Evolutionary conservation across 495 filamentous ascomycete species (phyloP).

Genomic region (Haplographium delicatum): DNA sequence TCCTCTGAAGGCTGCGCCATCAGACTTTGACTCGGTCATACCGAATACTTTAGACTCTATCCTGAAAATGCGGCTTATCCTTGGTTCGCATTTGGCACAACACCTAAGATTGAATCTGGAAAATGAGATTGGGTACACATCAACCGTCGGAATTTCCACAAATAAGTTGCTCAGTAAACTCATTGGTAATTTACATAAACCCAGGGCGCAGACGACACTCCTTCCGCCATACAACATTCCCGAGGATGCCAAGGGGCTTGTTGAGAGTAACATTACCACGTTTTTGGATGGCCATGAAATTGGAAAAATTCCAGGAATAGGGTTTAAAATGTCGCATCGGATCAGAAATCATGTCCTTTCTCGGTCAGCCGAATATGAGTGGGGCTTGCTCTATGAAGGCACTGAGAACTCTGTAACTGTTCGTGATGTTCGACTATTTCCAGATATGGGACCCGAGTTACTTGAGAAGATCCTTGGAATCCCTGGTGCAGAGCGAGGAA

Average conservation of each 20-base stretch:
- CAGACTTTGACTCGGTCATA: background rate
- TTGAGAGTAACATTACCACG: slow-evolving; percentile 45
- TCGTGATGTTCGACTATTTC: slow-evolving; percentile 54
- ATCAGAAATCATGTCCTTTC: slow-evolving; percentile 58
- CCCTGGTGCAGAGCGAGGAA: slow-evolving; percentile 60
- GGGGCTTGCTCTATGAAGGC: slow-evolving; percentile 36
- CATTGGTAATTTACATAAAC: slow-evolving; percentile 79
- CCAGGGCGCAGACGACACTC: slow-evolving; percentile 78
- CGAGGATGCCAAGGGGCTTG: slow-evolving; percentile 8
- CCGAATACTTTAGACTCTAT: slow-evolving; percentile 13
- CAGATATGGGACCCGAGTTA: slow-evolving; percentile 51
- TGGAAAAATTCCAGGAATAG: slow-evolving; percentile 81
- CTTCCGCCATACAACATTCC: slow-evolving; percentile 52
- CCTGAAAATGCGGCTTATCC: slow-evolving; percentile 49
- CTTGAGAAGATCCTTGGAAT: slow-evolving; percentile 63
- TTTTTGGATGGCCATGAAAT: slow-evolving; percentile 78
- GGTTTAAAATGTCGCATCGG: slow-evolving; percentile 67
- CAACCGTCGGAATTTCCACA: slow-evolving; percentile 81
- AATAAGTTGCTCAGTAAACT: slow-evolving; percentile 82
- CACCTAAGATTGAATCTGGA: slow-evolving; percentile 69
- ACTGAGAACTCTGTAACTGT: slow-evolving; percentile 58
- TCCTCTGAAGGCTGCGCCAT: slow-evolving; percentile 7
- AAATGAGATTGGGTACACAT: slow-evolving; percentile 74
- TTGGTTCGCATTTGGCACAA: slow-evolving; percentile 70
- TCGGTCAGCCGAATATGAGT: slow-evolving; percentile 33